Base-by-base conservation (phyloP, 768 basidiomycete genomes). In the Pleurotus djamor region DNA sequence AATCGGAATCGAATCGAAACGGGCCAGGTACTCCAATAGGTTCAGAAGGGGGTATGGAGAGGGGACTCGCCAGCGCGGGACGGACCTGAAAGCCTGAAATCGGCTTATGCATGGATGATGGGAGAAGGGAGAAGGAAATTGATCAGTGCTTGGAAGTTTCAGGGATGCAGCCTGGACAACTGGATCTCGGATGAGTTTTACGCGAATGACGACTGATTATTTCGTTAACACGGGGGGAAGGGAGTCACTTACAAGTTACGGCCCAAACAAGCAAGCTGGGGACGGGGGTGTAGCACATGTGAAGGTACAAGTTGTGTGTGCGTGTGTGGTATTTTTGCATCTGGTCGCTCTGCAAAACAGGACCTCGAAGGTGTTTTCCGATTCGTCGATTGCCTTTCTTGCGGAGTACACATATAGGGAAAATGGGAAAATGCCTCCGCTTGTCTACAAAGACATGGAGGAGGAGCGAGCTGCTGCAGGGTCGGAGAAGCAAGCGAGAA, bases 191-290 rank as follows among this genome's bases (percentile, higher is more conserved):
- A 44, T 43, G 41, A n/a, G 37, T 41, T 28, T 28, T 44, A 56
- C 54, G 54, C 54, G 38, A 56, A 56, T 56, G 44, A 28, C 21
- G 21, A 28, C 21, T 28, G 21, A 3, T 28, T 28, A 28, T 28
- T 28, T 28, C 21, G 21, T 28, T 56, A 56, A 56, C 54, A 56
- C 44, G 54, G 21, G 38, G 41, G 54, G 54, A 41, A n/a, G 38
- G n/a, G 38, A n/a, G 10, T 37, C 38, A 38, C 36, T 17, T 41
- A 44, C 38, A 43, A 21, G 38, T 10, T 41, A 17, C 44, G 37
- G 38, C 54, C 54, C 54, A 56, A 44, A 56, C 41, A 56, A 56
- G 54, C 54, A 56, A 41, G 54, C 54, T 44, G 54, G 54, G 51
- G 54, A 44, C 38, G 54, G 54, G 41, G 54, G 17, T 28, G 21